Evolutionary conservation across 768 basidiomycete species (phyloP).

Genomic region (Hericium alpestre): DNA sequence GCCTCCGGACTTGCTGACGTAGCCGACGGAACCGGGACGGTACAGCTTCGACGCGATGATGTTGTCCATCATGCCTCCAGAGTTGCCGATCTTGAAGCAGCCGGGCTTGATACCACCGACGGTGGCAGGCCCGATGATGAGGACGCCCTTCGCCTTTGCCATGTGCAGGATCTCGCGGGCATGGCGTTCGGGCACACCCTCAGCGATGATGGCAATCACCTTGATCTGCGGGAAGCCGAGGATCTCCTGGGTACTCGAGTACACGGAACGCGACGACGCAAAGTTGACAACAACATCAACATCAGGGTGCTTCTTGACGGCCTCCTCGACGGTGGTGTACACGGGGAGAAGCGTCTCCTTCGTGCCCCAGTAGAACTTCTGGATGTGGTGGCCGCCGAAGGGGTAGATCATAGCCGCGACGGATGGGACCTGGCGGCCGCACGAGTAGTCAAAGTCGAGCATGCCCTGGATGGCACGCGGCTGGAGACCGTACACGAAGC

Average conservation of each 20-base stretch:
- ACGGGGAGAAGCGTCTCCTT: conserved; percentile 98
- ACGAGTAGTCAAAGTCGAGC: conserved; percentile 99
- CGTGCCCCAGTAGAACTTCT: conserved; percentile 99
- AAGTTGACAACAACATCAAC: conserved; percentile 99
- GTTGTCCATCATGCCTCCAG: conserved; percentile 99
- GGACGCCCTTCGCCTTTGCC: conserved; percentile 74
- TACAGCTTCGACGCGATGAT: conserved; percentile 98
- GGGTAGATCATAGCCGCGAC: conserved; percentile 99
- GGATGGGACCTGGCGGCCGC: conserved; percentile 80
- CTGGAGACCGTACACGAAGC: conserved; percentile 97
- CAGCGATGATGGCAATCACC: conserved; percentile 88
- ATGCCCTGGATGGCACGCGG: conserved; percentile 97
- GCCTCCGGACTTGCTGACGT: conserved; percentile 98
- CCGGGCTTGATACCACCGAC: conserved; percentile 99
- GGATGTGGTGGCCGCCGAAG: conserved; percentile 99
- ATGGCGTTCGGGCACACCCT: conserved; percentile 97
- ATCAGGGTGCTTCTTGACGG: conserved; percentile 88
- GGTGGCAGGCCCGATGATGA: conserved; percentile 94
- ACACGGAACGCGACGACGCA: conserved; percentile 86
- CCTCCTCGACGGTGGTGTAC: conserved; percentile 86
- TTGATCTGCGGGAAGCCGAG: conserved; percentile 60
- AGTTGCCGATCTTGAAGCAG: conserved; percentile 99
- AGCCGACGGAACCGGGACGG: conserved; percentile 93
- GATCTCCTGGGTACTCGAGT: conserved; percentile 88
- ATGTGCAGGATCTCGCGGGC: conserved; percentile 91